These are phyloP conservation scores for Colletotrichum sp. DNA, from an alignment of 2,329 filamentous ascomycete genomes.

Conservation along the genomic window DNA sequence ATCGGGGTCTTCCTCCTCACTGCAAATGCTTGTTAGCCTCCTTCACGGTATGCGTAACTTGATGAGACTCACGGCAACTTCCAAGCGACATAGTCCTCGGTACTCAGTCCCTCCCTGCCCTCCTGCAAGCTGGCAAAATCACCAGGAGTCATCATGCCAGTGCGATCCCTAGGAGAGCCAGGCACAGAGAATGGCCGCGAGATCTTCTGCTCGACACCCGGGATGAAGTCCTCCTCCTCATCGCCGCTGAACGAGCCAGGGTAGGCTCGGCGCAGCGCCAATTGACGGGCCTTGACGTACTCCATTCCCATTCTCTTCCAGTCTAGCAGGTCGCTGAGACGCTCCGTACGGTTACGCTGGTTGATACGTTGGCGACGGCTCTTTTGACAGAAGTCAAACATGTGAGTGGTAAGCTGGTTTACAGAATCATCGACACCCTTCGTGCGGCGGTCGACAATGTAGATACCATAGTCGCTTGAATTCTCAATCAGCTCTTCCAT, in stretches of 20 bases:
- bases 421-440: constrained; percentile 98
- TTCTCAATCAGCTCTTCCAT: constrained; percentile 99
- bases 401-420: constrained; percentile 89
- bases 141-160: constrained; percentile 98
- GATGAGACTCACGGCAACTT: constrained; percentile 84
- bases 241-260: constrained; percentile 83
- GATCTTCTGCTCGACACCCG: constrained; percentile 93
- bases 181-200: constrained; percentile 92
- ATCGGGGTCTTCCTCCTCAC: constrained; percentile 92
- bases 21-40: constrained; percentile 45
- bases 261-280: constrained; percentile 91
- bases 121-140: constrained; percentile 98
- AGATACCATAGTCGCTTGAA: constrained; percentile 96
- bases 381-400: constrained; percentile 95
- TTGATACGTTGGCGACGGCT: constrained; percentile 97
- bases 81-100: constrained; percentile 98
- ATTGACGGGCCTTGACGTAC: constrained; percentile 95
- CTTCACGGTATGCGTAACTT: not conserved
- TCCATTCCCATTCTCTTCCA: constrained; percentile 99
- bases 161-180: constrained; percentile 87
- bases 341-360: constrained; percentile 95
- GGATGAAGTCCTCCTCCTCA: constrained; percentile 88
- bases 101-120: constrained; percentile 88
- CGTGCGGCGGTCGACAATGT: constrained; percentile 93
- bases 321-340: constrained; percentile 91